Evolutionary conservation across 441 rosid genomes (phyloP).

Genomic region (Omphalea diandra): DNA sequence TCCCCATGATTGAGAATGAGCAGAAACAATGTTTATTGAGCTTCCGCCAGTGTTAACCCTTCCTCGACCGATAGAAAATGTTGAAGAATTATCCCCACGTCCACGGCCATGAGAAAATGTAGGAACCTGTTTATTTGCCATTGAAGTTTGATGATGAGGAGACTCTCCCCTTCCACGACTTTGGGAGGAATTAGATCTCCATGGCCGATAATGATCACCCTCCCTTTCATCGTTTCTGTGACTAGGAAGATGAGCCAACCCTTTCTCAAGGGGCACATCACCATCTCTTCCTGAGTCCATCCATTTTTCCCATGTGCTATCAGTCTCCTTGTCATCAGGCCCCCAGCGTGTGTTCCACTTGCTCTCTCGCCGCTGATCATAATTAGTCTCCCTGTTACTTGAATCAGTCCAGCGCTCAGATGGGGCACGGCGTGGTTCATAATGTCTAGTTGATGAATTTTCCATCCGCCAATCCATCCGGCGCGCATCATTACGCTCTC

Average conservation of each 20-base stretch:
- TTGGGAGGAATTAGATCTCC: slow-evolving; percentile 77
- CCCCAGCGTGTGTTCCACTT: slow-evolving; percentile 99
- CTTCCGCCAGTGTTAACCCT: slow-evolving; percentile 55
- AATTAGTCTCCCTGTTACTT: slow-evolving; percentile 60
- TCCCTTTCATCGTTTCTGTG: slow-evolving; percentile 69
- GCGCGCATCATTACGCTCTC: slow-evolving; percentile 64
- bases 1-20: slow-evolving; percentile 50
- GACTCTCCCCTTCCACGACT: slow-evolving; percentile 79
- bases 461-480: slow-evolving; percentile 76
- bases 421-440: slow-evolving; percentile 74
- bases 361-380: slow-evolving; percentile 92
- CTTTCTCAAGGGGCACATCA: slow-evolving; percentile 60
- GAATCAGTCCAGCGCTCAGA: slow-evolving; percentile 83
- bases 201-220: slow-evolving; percentile 71
- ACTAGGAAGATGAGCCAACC: slow-evolving; percentile 45
- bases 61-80: slow-evolving; percentile 72
- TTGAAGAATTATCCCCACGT: slow-evolving; percentile 56
- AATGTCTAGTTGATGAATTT: slow-evolving; percentile 54
- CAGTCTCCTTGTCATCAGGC: slow-evolving; percentile 72
- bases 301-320: slow-evolving; percentile 58
- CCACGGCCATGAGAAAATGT: slow-evolving; percentile 67
- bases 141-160: slow-evolving; percentile 51
- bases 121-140: slow-evolving; percentile 65
- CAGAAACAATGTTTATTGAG: slow-evolving; percentile 35
- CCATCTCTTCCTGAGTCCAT: slow-evolving; percentile 70